Evolutionary conservation across 257 asterid genomes (phyloP), one percentile per base, ranked within the genome.

Genomic region (Solanum stenotomum): DNA sequence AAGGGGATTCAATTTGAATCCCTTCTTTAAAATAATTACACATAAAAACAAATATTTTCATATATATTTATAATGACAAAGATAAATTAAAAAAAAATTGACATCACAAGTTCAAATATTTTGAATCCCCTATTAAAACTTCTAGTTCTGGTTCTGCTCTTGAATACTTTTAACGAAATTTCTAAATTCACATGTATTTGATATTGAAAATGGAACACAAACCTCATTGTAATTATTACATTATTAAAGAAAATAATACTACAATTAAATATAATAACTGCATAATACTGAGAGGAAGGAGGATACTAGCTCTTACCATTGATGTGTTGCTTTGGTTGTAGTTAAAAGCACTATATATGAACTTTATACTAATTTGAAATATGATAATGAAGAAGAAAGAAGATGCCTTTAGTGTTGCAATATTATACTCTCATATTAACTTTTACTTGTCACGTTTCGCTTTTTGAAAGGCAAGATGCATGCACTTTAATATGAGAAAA

Each of bases 381-480:
- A 11, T 79, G 18, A 29, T 44, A 44, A 79, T 27, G 40, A 79
- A 79, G 65, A 44, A 79, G 27, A 29, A 79, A 3, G 67, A 79
- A 44, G 6, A 25, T 79, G 85, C 16, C 23, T 27, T 44, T 25
- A 0, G 8, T 16, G 8, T 44, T 44, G 40, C 15, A 44, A 4
- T 79, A 15, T 79, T 27, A 79, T 42, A 34, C 14, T 5, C 44
- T 23, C 11, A 4, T 2, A 0, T 59, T 61, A 2, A 61, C 6
- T 61, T 61, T 61, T 23, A 61, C 14, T 61, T 22, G 14, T 61
- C 29, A 61, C 1, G 3, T 23, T 61, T 23, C 1, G 0, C 13
- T 23, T 61, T 4, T 61, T 4, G 0, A 23, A 1, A 61, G 6
- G 5, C 6, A 23, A 1, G 2, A 0, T 4, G 12, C 13, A 23